Percentiles rank a stretch among this genome's conserved stretches.
Evolutionary conservation across 139 green algal genomes (phyloP).

Genomic region (Pycnococcus provasolii): DNA sequence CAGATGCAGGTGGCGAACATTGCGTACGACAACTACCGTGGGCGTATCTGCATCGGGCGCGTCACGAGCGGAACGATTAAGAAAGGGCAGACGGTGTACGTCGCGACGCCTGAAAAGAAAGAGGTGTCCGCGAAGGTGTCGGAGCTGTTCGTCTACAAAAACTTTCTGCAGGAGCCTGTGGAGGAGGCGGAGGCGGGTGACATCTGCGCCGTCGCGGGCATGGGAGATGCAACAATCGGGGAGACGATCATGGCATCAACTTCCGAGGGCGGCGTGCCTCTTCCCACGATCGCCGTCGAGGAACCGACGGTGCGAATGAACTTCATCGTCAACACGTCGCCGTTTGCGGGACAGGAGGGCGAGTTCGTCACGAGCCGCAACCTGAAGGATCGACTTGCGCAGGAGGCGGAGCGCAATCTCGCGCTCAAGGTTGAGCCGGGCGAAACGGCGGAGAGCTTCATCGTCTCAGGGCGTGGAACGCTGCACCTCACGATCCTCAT

Average conservation of each 20-base stretch:
- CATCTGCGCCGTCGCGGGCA: constrained; percentile 76
- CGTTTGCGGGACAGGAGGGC: constrained; percentile 82
- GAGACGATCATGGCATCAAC: constrained; percentile 72
- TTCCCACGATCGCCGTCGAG: constrained; percentile 92
- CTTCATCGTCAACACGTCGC: constrained; percentile 87
- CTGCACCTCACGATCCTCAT: constrained; percentile 86
- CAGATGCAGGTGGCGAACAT: constrained; percentile 92
- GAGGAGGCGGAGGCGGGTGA: constrained; percentile 75
- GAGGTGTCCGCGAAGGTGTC: constrained; percentile 52
- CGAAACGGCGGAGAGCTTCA: constrained; percentile 79
- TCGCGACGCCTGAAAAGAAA: constrained; percentile 23
- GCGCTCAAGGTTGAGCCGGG: constrained; percentile 86
- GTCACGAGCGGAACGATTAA: constrained; percentile 62
- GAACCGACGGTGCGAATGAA: constrained; percentile 96
- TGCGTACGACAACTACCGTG: constrained; percentile 92
- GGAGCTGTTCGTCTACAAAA: constrained; percentile 95
- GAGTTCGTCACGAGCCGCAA: constrained; percentile 73
- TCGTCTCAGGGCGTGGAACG: constrained; percentile 77
- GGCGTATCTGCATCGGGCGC: constrained; percentile 82
- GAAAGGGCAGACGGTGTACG: constrained; percentile 40
- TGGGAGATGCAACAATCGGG: constrained; percentile 71
- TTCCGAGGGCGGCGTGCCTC: constrained; percentile 39
- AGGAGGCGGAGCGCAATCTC: constrained; percentile 94
- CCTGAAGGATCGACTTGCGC: constrained; percentile 55
- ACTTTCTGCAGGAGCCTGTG: constrained; percentile 54